Conservation (phyloP, 805 yeast species). For the Cyberlindnera xishuangbannaensis region DNA sequence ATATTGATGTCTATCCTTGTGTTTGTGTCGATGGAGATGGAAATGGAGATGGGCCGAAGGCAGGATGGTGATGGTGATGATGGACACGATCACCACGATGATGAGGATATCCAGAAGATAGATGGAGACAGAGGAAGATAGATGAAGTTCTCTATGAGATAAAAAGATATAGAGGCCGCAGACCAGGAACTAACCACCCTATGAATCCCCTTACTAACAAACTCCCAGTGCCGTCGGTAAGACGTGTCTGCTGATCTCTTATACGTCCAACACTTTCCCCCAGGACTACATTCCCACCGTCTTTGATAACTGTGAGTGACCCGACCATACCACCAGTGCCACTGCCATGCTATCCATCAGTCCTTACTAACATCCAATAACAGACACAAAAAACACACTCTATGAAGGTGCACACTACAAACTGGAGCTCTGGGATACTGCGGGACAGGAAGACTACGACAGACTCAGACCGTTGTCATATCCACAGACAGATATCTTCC, state of each 20-base stretch:
- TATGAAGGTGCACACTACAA: constrained; percentile 78
- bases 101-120: no score
- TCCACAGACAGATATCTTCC: constrained; percentile 86
- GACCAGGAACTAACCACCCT: background rate
- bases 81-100: no score
- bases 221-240: constrained; percentile 81
- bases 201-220: constrained; percentile 6
- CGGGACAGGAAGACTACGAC: constrained; percentile 92
- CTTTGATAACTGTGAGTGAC: constrained; percentile 59
- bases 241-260: constrained; percentile 80
- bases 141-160: no score
- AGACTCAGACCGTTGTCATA: constrained; percentile 83
- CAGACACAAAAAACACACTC: constrained; percentile 72
- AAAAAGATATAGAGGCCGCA: no score
- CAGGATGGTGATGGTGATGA: no score
- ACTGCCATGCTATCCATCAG: no score
- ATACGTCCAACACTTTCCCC: constrained; percentile 90
- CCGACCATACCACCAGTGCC: no score
- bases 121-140: no score
- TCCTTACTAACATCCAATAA: no score
- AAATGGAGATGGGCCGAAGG: no score
- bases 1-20: no score
- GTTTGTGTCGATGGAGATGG: no score
- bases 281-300: constrained; percentile 93
- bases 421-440: constrained; percentile 92